Conservation (phyloP, 2,329 filamentous ascomycete species). For the Aplosporella prunicola region DNA sequence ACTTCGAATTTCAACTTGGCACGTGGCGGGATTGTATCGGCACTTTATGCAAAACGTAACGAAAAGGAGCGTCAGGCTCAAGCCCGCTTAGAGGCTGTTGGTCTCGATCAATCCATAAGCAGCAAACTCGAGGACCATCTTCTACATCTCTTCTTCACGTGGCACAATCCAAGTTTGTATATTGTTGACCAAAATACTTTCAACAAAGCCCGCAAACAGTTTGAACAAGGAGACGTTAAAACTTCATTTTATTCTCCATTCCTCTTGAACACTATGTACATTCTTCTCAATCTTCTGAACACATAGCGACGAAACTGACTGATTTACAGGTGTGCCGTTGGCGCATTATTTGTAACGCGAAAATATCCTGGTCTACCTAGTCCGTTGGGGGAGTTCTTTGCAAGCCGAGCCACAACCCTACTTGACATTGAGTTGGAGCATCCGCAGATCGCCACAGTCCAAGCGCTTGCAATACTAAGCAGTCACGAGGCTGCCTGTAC, state of each 20-base stretch:
- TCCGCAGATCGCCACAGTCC: conserved; percentile 17
- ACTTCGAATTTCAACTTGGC: conserved; percentile 2
- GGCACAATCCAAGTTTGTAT: conserved; percentile 3
- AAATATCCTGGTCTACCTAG: background rate
- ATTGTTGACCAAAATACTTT: background rate
- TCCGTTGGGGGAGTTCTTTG: conserved; percentile 17
- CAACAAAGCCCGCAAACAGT: background rate
- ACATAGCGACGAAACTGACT: background rate
- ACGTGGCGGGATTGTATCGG: background rate
- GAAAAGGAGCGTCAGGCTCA: background rate
- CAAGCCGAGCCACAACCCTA: conserved; percentile 15
- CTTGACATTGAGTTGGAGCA: conserved; percentile 18
- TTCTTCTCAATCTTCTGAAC: too few species aligned
- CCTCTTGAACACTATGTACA: too few species aligned
- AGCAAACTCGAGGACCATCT: conserved; percentile 1
- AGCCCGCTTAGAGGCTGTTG: background rate
- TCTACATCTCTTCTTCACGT: conserved; percentile 2
- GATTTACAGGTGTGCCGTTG: background rate
- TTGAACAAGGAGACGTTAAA: background rate
- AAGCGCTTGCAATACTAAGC: conserved; percentile 17
- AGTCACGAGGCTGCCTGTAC: conserved; percentile 15
- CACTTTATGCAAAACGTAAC: background rate
- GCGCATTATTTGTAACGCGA: background rate
- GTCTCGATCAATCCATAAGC: background rate
- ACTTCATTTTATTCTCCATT: background rate